phyloP scores from a whole-genome alignment of 345 rosid species.

The Alliaria petiolata region DNA sequence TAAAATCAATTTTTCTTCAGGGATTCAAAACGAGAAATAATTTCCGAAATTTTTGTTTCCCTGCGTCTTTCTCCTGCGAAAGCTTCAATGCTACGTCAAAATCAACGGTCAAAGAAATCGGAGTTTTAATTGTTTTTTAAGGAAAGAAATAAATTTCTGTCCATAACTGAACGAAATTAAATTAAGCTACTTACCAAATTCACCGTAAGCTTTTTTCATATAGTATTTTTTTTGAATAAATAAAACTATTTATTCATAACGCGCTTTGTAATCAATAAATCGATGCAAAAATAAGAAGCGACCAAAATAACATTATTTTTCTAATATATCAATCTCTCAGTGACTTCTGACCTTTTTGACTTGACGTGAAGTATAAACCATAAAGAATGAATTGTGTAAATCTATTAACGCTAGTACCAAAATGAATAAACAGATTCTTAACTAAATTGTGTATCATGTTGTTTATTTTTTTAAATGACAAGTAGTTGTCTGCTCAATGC shows the following conservation, averaged over 20 bases:
- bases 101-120: slow-evolving; percentile 35
- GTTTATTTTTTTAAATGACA: no score
- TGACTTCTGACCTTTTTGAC: background rate
- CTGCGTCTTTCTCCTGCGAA: background rate
- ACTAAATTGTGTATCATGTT: no score
- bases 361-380: slow-evolving; percentile 9
- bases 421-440: no score
- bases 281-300: background rate
- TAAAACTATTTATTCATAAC: background rate
- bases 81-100: slow-evolving; percentile 28
- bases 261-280: slow-evolving; percentile 3
- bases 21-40: background rate
- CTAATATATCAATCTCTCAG: background rate
- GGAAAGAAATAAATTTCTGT: background rate
- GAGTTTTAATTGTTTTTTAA: slow-evolving; percentile 5
- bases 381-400: background rate
- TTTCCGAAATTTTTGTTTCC: background rate
- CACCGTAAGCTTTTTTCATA: background rate
- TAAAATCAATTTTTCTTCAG: no score
- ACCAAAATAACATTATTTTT: background rate
- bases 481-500: background rate
- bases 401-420: background rate
- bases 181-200: background rate
- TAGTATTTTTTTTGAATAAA: background rate
- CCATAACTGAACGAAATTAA: background rate